phyloP scores from a whole-genome alignment of 805 yeast genomes.

The Spathaspora girioi region DNA sequence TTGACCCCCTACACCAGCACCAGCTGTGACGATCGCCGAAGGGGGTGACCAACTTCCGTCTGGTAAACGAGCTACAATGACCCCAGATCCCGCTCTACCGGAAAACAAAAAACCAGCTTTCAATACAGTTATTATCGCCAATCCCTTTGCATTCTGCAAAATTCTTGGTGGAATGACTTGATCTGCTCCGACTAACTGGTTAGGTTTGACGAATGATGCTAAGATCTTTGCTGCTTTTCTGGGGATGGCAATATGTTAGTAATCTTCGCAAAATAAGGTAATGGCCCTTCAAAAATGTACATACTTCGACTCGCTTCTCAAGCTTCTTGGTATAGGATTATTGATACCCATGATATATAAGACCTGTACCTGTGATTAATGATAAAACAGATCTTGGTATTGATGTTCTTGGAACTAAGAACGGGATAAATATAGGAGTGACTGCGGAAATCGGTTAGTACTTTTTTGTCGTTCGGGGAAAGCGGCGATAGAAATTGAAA shows the following conservation, averaged over 20 bases:
- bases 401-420: background rate
- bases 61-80: conserved; percentile 86
- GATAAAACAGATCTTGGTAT: background rate
- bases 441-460: background rate
- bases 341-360: conserved; percentile 50
- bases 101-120: conserved; percentile 96
- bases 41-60: conserved; percentile 99
- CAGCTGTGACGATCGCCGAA: conserved; percentile 90
- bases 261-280: background rate
- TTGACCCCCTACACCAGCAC: conserved; percentile 99
- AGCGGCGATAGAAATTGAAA: background rate
- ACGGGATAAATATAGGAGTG: background rate
- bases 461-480: background rate
- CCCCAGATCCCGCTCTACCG: conserved; percentile 97
- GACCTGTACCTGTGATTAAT: background rate
- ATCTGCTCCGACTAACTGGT: conserved; percentile 87
- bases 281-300: conserved; percentile 25
- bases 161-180: conserved; percentile 86
- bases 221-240: conserved; percentile 92
- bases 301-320: conserved; percentile 80
- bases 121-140: conserved; percentile 88
- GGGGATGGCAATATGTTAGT: conserved; percentile 17
- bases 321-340: conserved; percentile 91
- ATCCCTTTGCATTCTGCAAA: conserved; percentile 84
- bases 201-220: conserved; percentile 88